These are phyloP conservation scores for Corymbia citriodora DNA, from an alignment of 441 rosid species.

Conservation along the genomic window DNA sequence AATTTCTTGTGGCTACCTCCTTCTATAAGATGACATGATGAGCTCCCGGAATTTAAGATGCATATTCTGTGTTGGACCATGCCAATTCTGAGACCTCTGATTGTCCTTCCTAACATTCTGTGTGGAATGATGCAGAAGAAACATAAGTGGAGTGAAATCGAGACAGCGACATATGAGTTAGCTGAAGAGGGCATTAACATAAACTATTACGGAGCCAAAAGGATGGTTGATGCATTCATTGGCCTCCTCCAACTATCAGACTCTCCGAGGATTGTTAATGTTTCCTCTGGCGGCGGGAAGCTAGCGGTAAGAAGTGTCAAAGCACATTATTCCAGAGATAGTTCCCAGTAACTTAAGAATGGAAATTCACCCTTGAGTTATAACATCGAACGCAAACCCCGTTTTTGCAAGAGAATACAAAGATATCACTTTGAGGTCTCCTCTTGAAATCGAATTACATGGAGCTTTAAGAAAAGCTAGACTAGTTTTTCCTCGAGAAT, in stretches of 20 bases:
- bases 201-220: constrained; percentile 1
- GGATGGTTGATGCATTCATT: constrained; percentile 16
- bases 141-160: background rate
- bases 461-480: background rate
- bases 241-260: constrained; percentile 21
- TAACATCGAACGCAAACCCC: background rate
- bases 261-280: constrained; percentile 37
- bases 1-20: background rate
- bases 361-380: background rate
- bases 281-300: constrained; percentile 30
- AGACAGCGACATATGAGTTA: background rate
- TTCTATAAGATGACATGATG: background rate
- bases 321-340: background rate
- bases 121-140: background rate
- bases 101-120: background rate
- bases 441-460: background rate
- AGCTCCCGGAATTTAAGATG: background rate
- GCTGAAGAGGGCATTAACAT: background rate
- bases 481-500: background rate
- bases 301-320: constrained; percentile 11
- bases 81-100: background rate
- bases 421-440: background rate
- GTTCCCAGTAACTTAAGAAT: background rate
- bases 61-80: background rate
- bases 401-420: background rate